phyloP scores from a whole-genome alignment of 345 rosid species.

The Populus pruinosa region DNA sequence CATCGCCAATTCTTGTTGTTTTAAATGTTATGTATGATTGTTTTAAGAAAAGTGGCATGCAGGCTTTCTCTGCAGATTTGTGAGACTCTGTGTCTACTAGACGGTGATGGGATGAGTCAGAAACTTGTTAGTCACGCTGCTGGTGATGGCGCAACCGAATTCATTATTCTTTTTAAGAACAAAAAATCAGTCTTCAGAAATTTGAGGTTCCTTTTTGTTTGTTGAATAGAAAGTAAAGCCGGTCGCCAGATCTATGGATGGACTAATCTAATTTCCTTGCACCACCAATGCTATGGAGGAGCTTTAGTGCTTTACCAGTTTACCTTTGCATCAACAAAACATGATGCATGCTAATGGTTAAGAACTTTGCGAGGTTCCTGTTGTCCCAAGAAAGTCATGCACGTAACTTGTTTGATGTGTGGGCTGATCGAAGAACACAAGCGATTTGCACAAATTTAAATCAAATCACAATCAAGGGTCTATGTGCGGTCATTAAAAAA shows the following conservation, averaged over 20 bases:
- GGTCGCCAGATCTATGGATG: not conserved
- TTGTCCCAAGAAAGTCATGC: not conserved
- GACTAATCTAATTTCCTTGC: not conserved
- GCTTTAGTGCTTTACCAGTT: not conserved
- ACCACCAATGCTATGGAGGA: not conserved
- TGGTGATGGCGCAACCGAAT: too few species aligned
- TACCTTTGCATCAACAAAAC: not conserved
- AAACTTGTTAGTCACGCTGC: not conserved
- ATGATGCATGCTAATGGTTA: not conserved
- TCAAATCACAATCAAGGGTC: not conserved
- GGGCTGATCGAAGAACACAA: not conserved
- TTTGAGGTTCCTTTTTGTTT: not conserved
- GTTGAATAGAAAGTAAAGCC: not conserved
- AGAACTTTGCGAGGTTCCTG: not conserved
- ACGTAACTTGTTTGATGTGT: not conserved
- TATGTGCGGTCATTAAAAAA: not conserved
- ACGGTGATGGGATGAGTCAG: not conserved
- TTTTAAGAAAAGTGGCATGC: not conserved
- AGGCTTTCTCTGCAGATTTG: not conserved
- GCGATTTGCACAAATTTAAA: not conserved
- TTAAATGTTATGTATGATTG: not conserved
- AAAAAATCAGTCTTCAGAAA: not conserved
- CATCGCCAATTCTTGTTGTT: not conserved
- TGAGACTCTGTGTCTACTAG: not conserved
- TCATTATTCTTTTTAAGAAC: not conserved